Conservation (phyloP, 768 basidiomycete species). For the Dentipellis sp. region DNA sequence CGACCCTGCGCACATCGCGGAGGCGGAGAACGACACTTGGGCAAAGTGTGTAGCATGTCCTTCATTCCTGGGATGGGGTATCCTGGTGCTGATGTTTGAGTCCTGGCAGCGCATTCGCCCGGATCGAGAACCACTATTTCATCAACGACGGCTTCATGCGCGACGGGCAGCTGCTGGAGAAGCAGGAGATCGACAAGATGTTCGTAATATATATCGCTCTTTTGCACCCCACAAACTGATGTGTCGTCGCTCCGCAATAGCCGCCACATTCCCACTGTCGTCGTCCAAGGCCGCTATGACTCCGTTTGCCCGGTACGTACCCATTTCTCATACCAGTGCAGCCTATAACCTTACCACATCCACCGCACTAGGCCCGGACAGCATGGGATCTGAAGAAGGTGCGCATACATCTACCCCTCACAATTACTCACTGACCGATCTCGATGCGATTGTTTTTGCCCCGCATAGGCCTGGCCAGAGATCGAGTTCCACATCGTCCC, state of each 20-base stretch:
- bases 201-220: conserved; percentile 16
- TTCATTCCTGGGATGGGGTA: background rate
- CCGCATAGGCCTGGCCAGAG: conserved; percentile 59
- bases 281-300: conserved; percentile 85
- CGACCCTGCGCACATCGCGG: conserved; percentile 57
- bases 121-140: conserved; percentile 90
- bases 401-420: background rate
- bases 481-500: conserved; percentile 63
- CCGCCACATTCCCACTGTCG: conserved; percentile 79
- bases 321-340: background rate
- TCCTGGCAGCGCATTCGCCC: conserved; percentile 63
- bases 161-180: conserved; percentile 84
- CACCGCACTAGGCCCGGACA: conserved; percentile 52
- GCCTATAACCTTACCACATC: background rate
- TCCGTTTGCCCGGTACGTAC: conserved; percentile 60
- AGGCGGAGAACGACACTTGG: conserved; percentile 65
- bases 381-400: conserved; percentile 74
- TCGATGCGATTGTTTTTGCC: background rate
- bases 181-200: conserved; percentile 85
- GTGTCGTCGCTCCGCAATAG: conserved; percentile 28
- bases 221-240: background rate
- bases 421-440: background rate
- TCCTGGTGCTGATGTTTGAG: background rate
- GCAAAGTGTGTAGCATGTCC: conserved; percentile 45
- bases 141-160: conserved; percentile 85